phyloP scores from a whole-genome alignment of 345 rosid species.

The Hevea brasiliensis region DNA sequence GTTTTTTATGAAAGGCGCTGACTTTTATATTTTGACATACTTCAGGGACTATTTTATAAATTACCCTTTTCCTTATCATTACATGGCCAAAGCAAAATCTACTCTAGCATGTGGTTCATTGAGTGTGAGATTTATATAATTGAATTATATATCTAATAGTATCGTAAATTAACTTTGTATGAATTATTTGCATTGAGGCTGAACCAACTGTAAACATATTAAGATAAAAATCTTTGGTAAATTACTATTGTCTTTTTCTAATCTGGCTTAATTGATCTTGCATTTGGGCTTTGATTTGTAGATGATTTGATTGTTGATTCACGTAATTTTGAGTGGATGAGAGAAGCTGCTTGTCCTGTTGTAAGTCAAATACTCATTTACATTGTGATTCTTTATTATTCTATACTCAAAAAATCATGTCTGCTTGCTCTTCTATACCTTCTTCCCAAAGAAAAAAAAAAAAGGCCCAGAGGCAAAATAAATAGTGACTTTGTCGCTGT shows the following conservation, averaged over 20 bases:
- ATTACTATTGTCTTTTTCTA: not conserved
- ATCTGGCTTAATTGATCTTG: slow-evolving; percentile 5
- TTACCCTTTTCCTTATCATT: too few relatives aligned
- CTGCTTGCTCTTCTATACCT: too few relatives aligned
- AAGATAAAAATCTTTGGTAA: not conserved
- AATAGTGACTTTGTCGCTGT: too few relatives aligned
- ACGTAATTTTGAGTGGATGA: slow-evolving; percentile 91
- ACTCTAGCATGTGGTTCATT: not conserved
- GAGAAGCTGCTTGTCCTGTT: slow-evolving; percentile 94
- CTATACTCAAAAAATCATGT: not conserved
- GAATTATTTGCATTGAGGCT: not conserved
- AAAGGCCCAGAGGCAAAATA: too few relatives aligned
- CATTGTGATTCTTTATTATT: not conserved
- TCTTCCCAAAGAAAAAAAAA: too few relatives aligned
- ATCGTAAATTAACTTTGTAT: not conserved
- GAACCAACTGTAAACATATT: not conserved
- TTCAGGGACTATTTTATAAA: too few relatives aligned
- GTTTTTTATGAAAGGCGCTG: too few relatives aligned
- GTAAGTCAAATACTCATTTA: slow-evolving; percentile 47
- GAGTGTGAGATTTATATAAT: not conserved
- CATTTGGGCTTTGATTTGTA: slow-evolving; percentile 35
- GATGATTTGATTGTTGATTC: slow-evolving; percentile 97
- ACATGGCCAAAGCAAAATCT: not conserved
- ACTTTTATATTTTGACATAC: too few relatives aligned
- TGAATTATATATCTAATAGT: not conserved